Percentiles rank a stretch among this genome's conserved stretches.
Evolutionary conservation across 495 filamentous ascomycete species (phyloP).

Genomic region (Neurospora cerealis): DNA sequence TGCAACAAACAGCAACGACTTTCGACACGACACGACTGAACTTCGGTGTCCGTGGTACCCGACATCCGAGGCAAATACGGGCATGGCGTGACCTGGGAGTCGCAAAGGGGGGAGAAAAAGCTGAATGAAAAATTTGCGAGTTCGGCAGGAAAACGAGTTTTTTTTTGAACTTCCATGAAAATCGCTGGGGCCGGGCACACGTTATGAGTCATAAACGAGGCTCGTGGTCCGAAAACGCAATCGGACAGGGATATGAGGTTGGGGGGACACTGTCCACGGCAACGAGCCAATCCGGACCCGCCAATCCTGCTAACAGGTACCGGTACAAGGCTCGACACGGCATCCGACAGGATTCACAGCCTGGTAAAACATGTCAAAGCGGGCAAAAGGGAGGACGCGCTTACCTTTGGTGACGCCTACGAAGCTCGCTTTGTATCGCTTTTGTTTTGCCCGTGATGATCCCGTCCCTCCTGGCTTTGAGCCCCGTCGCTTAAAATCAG

Average conservation of each 20-base stretch:
- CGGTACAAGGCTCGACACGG: constrained; percentile 4
- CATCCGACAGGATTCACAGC: background rate
- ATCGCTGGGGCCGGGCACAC: background rate
- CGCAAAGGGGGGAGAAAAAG: background rate
- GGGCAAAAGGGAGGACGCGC: background rate
- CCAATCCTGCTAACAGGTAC: constrained; percentile 2
- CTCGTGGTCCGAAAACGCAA: constrained; percentile 6
- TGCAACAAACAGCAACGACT: background rate
- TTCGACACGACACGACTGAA: background rate
- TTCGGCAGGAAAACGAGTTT: background rate
- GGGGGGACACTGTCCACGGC: constrained; percentile 12
- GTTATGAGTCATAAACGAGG: constrained; percentile 17
- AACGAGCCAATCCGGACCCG: background rate
- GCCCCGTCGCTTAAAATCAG: background rate
- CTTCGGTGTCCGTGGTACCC: background rate
- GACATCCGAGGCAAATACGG: background rate
- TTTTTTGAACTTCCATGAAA: background rate
- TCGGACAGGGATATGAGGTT: constrained; percentile 3
- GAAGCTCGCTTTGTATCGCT: background rate
- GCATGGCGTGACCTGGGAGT: background rate
- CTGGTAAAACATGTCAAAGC: background rate
- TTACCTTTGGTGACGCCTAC: background rate
- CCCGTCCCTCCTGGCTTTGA: background rate
- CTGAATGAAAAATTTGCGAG: background rate
- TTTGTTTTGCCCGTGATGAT: background rate